phyloP scores from a whole-genome alignment of 2,329 filamentous ascomycete genomes.

The Fusarium continuum region DNA sequence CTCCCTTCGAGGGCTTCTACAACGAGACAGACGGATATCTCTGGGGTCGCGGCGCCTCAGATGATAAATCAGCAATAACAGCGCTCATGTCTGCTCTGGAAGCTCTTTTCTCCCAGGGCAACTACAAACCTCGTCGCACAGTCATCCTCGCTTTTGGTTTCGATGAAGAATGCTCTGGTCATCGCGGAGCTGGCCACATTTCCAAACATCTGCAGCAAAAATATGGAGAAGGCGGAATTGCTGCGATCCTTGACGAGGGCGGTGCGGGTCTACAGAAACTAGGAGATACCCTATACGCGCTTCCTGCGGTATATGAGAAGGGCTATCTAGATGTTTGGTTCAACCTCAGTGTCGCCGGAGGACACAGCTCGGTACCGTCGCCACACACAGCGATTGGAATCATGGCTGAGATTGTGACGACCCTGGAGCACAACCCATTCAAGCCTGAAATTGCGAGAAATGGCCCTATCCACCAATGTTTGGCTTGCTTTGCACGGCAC shows the following conservation, averaged over 20 bases:
- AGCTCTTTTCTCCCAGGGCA: conserved; percentile 56
- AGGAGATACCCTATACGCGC: conserved; percentile 58
- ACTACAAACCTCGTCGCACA: conserved; percentile 62
- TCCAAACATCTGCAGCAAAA: conserved; percentile 57
- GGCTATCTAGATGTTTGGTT: conserved; percentile 67
- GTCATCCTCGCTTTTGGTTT: conserved; percentile 69
- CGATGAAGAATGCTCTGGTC: conserved; percentile 68
- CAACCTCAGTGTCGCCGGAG: conserved; percentile 63
- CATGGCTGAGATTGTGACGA: conserved; percentile 69
- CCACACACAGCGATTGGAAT: conserved; percentile 75
- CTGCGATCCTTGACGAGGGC: conserved; percentile 70
- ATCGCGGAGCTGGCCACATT: conserved; percentile 63
- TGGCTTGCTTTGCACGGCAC: conserved; percentile 65
- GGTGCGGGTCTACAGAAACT: conserved; percentile 61
- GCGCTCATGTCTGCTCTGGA: conserved; percentile 53
- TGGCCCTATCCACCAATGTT: conserved; percentile 62
- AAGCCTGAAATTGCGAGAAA: conserved; percentile 53
- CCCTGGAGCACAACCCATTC: conserved; percentile 67
- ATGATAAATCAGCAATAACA: conserved; percentile 53
- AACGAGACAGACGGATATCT: conserved; percentile 47
- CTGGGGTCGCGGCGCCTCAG: conserved; percentile 52
- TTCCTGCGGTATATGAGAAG: conserved; percentile 69
- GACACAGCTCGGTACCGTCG: conserved; percentile 66
- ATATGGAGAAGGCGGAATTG: conserved; percentile 65
- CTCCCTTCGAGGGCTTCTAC: conserved; percentile 51